Evolutionary conservation across 192 early-diverging fungal genomes (phyloP), one percentile per base, ranked within the genome.

Genomic region (Podila epigama): DNA sequence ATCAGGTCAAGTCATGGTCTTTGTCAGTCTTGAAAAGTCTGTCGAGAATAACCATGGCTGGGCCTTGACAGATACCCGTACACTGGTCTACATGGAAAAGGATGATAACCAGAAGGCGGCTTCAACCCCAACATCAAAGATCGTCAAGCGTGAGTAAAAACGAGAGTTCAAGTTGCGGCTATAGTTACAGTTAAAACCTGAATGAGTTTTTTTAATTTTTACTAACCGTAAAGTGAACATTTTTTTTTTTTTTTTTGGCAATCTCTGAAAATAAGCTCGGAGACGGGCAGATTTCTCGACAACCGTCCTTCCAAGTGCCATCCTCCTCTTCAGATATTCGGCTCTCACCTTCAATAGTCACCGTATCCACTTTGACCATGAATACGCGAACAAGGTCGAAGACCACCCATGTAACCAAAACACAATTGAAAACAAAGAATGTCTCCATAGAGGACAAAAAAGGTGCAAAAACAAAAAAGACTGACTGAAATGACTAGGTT

Each of bases 301-400:
- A 36, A 70, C 51, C 0, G 56, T 93, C 42, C 73, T 61, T 5
- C 93, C 94, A 18, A 88, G 86, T 11, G 79, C 90, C 32, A 88
- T 94, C 34, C 85, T 88, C 20, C 75, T 95, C 33, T 97, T 97
- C 78, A 81, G 93, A 33, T 97, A 92, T 79, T 96, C 94, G 28
- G 94, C 96, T 29, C 62, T 96, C 78, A 93, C 92, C 4, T 97
- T 93, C 84, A 97, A 97, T 75, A 88, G 87, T 51, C 94, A 97
- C 73, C 85, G 86, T 31, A 95, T 97, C 51, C 96, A 97, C 68
- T 97, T 92, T 80, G 92, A 97, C 66, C 79, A 85, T 18, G 58
- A 68, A 10, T 94, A 95, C 61, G 86, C 92, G 15, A 85, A 82
- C 39, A 70, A 86, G 11, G 69, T 85, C 6, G 94, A 96, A 68